Percentiles rank a stretch among this genome's conserved stretches.
These are phyloP conservation scores for Verticillium isaacii DNA, from an alignment of 2,329 filamentous ascomycete species.

Conservation along the genomic window DNA sequence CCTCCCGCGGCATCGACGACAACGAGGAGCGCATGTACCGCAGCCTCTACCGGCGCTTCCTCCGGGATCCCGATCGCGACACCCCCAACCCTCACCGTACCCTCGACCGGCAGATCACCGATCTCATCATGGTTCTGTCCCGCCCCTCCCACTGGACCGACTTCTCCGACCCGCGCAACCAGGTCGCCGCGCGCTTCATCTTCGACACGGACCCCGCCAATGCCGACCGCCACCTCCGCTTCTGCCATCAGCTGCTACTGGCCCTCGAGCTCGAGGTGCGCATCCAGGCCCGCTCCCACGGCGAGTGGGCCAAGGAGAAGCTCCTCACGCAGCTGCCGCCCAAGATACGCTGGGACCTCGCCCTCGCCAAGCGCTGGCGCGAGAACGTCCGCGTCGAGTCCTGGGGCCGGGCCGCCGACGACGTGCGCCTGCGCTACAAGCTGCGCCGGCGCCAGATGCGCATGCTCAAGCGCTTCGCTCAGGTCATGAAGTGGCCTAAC, in stretches of 20 bases:
- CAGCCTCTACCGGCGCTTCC: conserved; percentile 61
- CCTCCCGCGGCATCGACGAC: conserved; percentile 41
- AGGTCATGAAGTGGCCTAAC: conserved; percentile 74
- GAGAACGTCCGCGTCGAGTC: conserved; percentile 64
- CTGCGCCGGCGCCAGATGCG: conserved; percentile 64
- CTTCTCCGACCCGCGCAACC: conserved; percentile 64
- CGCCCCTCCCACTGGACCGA: conserved; percentile 65
- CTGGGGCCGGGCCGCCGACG: conserved; percentile 47
- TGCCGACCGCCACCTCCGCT: conserved; percentile 54
- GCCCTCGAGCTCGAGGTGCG: conserved; percentile 68
- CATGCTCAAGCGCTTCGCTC: conserved; percentile 63
- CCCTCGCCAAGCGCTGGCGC: conserved; percentile 68
- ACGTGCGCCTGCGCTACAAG: conserved; percentile 59
- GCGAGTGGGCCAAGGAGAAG: conserved; percentile 59
- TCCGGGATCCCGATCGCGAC: conserved; percentile 62
- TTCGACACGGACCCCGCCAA: conserved; percentile 55
- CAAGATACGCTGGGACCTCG: conserved; percentile 67
- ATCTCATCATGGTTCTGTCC: conserved; percentile 65
- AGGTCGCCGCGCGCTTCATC: conserved; percentile 70
- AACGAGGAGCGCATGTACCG: conserved; percentile 55
- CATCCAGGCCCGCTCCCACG: conserved; percentile 58
- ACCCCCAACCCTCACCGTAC: conserved; percentile 54
- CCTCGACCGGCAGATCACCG: conserved; percentile 67
- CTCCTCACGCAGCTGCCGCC: conserved; percentile 62
- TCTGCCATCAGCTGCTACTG: conserved; percentile 74